Evolutionary conservation across 345 rosid species (phyloP), one percentile per base, ranked within the genome.

Genomic region (Cardamine chenopodiifolia): DNA sequence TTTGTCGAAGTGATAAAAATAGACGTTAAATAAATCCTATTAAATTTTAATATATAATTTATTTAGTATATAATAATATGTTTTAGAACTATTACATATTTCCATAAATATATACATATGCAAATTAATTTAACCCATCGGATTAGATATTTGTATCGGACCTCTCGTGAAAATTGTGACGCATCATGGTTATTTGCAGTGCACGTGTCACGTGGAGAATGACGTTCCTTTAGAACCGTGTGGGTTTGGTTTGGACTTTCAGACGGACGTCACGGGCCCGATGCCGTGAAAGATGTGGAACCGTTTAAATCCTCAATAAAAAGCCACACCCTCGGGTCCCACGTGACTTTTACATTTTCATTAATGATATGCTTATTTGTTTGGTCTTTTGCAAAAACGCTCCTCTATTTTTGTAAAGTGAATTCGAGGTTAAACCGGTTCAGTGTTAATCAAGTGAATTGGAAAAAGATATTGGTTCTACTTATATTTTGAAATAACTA

Each of bases 231-330:
- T n/a, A 68, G 74, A 79, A 76, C 87, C 83, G 75, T 60, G 64
- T 78, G 79, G 83, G 85, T 87, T 84, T 64, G 70, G 71, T 80
- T 78, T 72, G 78, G 77, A 48, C 50, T 67, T 58, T 67, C 66
- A 62, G 60, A 23, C 76, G 62, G 69, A 52, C 69, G 75, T 57
- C 62, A 71, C 80, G 72, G 80, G 42, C 19, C 18, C 60, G 66
- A 56, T 78, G 61, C 72, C 63, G 67, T 65, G 50, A 39, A 56
- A 50, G 52, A 15, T 70, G 57, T 65, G 80, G 37, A 70, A 68
- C 69, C 42, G 67, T 57, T 74, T 23, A 68, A 49, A 12, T 56
- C 26, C n/a, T n/a, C n/a, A n/a, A n/a, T n/a, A n/a, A n/a, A n/a
- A 31, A 34, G 50, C 39, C 44, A 74, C 32, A 52, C 7, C 34